These are phyloP conservation scores for Kodamaea sp. DNA, from an alignment of 1,139 yeast genomes.

Conservation along the genomic window DNA sequence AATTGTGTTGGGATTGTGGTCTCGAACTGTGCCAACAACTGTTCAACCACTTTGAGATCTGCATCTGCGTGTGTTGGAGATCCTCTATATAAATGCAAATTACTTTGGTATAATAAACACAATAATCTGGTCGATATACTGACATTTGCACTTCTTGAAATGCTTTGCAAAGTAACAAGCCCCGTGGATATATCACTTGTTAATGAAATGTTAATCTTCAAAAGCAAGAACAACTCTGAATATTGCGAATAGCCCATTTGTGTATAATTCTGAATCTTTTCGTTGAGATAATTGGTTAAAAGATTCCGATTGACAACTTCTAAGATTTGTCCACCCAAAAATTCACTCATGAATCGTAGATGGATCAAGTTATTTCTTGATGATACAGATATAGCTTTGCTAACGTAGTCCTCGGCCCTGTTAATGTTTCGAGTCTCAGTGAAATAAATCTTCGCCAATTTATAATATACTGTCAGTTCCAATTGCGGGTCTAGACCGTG, in stretches of 20 bases:
- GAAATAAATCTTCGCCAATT: conserved; percentile 37
- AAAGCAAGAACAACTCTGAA: conserved; percentile 26
- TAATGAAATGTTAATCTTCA: conserved; percentile 31
- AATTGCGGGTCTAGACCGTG: conserved; percentile 27
- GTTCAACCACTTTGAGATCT: conserved; percentile 18
- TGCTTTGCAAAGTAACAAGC: conserved; percentile 23
- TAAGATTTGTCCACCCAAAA: conserved; percentile 36
- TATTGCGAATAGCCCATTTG: conserved; percentile 14
- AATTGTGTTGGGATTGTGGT: conserved; percentile 28
- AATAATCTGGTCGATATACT: conserved; percentile 21
- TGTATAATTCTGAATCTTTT: conserved; percentile 22
- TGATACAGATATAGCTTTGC: conserved; percentile 38
- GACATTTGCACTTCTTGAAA: conserved; percentile 15
- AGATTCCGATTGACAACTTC: conserved; percentile 24
- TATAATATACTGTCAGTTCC: conserved; percentile 34
- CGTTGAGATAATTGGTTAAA: conserved; percentile 30
- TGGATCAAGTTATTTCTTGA: conserved; percentile 25
- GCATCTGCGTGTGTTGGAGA: conserved; percentile 21
- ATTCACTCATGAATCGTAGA: conserved; percentile 30
- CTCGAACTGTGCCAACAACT: conserved; percentile 2
- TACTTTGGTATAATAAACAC: conserved; percentile 23
- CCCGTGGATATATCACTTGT: conserved; percentile 26
- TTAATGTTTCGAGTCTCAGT: conserved; percentile 42
- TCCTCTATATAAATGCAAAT: conserved; percentile 30
- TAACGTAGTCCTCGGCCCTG: conserved; percentile 42